Conservation (phyloP, 768 basidiomycete species). For the Suillus alpinus region DNA sequence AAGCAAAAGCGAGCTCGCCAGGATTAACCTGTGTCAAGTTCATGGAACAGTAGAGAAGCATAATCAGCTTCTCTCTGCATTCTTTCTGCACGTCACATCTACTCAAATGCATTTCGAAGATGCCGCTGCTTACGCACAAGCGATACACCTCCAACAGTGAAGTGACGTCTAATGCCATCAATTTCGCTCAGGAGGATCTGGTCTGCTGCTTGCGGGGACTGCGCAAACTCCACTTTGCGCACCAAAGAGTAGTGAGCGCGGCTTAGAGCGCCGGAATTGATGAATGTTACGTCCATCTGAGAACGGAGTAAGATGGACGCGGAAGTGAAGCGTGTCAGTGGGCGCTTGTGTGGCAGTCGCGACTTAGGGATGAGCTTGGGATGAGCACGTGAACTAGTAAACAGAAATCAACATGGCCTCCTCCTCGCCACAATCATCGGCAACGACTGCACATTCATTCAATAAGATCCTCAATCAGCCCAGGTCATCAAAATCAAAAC, state of each 20-base stretch:
- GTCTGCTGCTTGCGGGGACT: conserved; percentile 57
- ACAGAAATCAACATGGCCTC: conserved; percentile 17
- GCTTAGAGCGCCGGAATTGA: conserved; percentile 74
- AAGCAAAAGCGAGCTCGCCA: conserved; percentile 64
- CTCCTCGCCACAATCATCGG: conserved; percentile 24
- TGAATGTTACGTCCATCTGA: conserved; percentile 74
- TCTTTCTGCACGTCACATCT: conserved; percentile 43
- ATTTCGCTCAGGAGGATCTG: conserved; percentile 60
- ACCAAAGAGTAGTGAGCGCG: conserved; percentile 76
- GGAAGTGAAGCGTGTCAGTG: conserved; percentile 15
- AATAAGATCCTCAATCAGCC: conserved; percentile 77
- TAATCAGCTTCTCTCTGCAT: conserved; percentile 63
- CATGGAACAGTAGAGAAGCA: conserved; percentile 69
- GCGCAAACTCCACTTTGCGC: conserved; percentile 63
- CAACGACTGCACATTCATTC: conserved; percentile 65
- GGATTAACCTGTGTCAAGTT: conserved; percentile 39
- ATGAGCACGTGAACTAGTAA: conserved; percentile 6
- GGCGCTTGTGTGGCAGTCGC: conserved; percentile 9
- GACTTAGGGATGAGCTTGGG: not conserved
- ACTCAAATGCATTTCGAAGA: conserved; percentile 8
- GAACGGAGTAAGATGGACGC: not conserved
- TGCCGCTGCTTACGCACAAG: conserved; percentile 43
- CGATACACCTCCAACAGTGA: conserved; percentile 43
- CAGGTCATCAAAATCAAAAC: conserved; percentile 63
- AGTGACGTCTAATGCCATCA: conserved; percentile 48